Evolutionary conservation across 768 basidiomycete genomes (phyloP), one percentile per base, ranked within the genome.

Genomic region (Tricholoma furcatifolium): DNA sequence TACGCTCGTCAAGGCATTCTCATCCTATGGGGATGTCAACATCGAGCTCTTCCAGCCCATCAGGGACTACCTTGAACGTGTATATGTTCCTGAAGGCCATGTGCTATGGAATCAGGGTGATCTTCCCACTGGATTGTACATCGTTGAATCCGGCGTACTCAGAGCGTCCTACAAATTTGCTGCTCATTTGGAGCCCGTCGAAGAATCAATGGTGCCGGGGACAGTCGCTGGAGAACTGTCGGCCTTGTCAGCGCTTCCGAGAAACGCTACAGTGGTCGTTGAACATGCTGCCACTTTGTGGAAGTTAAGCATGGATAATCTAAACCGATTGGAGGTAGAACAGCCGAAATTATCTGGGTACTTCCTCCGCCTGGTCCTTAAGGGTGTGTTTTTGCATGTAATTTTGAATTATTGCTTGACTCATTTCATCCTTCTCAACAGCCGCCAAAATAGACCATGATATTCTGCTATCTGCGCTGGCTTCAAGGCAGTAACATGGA

Each of bases 141-240:
- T 98, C 61, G 85, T 99, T 59, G 87, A 97, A 60, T 80, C 85
- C 0, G 96, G 96, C 7, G 81, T 93, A 30, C 75, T 99, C 30
- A 77, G 90, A 9, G 96, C 95, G 0, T 79, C 79, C 17, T 98
- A 98, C 69, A 68, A 74, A 41, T 95, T 93, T 64, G 83, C 83
- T 2, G 83, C 83, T 44, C 81, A 88, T 58, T 71, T 81, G 6
- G 79, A 81, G 21, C 66, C 70, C 5, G 83, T 93, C 44, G 87
- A 90, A 62, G 93, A 96, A 70, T 91, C 88, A 2, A 96, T 96
- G 93, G 91, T 95, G 0, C 84, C 92, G 3, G 95, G 94, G 2
- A 93, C 93, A 0, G 72, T 98, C 2, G 92, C 95, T 9, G 96
- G 96, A 0, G 96, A 98, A 69, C 68, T 99, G 47, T 87, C 91